A percentile compares a stretch with the other conserved stretches of the same genome.
These are phyloP conservation scores for Drechslerella coelobrocha DNA, from an alignment of 2,329 filamentous ascomycete species.

Conservation along the genomic window DNA sequence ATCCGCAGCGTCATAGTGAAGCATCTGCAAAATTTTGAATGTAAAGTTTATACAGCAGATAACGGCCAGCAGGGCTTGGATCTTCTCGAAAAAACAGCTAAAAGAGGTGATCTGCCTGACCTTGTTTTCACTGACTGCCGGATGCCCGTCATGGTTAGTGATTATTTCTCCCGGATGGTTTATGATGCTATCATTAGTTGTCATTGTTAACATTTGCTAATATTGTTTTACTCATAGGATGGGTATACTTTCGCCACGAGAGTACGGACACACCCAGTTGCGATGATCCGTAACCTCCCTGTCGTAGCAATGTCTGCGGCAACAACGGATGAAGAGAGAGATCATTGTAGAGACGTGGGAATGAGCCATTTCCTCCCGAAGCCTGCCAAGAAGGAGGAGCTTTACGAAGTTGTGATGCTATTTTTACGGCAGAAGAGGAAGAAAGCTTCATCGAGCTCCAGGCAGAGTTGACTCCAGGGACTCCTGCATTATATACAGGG, in stretches of 20 bases:
- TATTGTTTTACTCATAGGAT: conserved; percentile 14
- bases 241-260: conserved; percentile 39
- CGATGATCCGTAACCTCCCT: conserved; percentile 20
- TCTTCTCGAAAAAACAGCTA: conserved; percentile 17
- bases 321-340: conserved; percentile 34
- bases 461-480: neutral
- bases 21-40: conserved; percentile 24
- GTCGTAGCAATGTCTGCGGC: conserved; percentile 46
- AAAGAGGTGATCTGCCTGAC: conserved; percentile 22
- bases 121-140: conserved; percentile 44
- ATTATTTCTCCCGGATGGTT: neutral
- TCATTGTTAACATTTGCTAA: too few species aligned
- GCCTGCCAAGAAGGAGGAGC: conserved; percentile 39
- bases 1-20: conserved; percentile 25
- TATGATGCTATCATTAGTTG: too few species aligned
- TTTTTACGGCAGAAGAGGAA: conserved; percentile 20
- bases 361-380: conserved; percentile 43
- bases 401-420: conserved; percentile 30
- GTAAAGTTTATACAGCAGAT: conserved; percentile 20
- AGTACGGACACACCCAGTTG: conserved; percentile 32
- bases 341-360: conserved; percentile 26
- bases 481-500: neutral
- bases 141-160: conserved; percentile 43
- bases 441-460: conserved; percentile 7
- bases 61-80: conserved; percentile 34